A percentile compares a stretch with the other conserved stretches of the same genome.
phyloP scores from a whole-genome alignment of 1,139 yeast genomes.

The Yarrowia galli region DNA sequence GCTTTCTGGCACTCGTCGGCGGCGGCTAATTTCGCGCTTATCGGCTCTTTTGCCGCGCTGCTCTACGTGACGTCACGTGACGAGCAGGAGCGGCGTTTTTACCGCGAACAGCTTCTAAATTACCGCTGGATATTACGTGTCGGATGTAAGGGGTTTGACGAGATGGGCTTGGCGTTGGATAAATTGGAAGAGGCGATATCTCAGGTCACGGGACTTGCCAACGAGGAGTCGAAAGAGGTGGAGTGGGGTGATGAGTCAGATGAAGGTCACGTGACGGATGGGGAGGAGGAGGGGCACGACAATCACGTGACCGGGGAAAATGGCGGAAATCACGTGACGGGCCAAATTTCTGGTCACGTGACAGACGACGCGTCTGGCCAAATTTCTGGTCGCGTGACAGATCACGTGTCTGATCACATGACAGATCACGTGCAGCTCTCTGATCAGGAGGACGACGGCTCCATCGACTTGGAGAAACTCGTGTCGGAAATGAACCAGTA shows the following conservation, averaged over 20 bases:
- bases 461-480: background rate
- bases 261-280: constrained; percentile 13
- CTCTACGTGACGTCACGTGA: constrained; percentile 54
- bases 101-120: constrained; percentile 71
- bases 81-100: constrained; percentile 64
- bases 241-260: constrained; percentile 34
- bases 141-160: constrained; percentile 75
- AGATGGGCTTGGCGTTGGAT: constrained; percentile 71
- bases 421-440: background rate
- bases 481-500: background rate
- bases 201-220: constrained; percentile 43
- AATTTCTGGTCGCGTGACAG: too few species aligned
- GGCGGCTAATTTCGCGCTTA: constrained; percentile 75
- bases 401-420: too few species aligned
- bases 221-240: too few species aligned
- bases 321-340: constrained; percentile 9
- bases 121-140: constrained; percentile 78
- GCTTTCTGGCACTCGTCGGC: constrained; percentile 90
- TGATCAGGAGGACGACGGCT: too few species aligned
- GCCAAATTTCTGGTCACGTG: background rate
- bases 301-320: background rate
- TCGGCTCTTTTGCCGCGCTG: constrained; percentile 86
- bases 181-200: constrained; percentile 59
- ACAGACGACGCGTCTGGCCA: constrained; percentile 1
- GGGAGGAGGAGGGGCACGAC: constrained; percentile 11